Percentiles rank a stretch among this genome's conserved stretches.
These are phyloP conservation scores for Mortierella alpina DNA, from an alignment of 192 early-diverging fungal genomes.

Conservation along the genomic window DNA sequence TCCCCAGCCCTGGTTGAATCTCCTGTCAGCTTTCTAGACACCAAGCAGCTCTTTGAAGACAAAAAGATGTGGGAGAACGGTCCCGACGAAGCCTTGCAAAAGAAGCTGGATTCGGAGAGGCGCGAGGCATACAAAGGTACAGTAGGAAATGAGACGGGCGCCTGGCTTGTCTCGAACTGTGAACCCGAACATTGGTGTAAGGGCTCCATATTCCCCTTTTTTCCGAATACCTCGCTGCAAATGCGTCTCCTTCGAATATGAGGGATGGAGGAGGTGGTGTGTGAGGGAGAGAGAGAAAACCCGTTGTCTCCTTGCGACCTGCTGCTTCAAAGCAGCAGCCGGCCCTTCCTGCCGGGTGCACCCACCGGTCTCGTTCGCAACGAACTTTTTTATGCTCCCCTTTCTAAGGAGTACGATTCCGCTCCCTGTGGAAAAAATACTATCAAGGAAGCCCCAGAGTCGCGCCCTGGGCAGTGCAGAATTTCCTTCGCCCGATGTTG, in stretches of 20 bases:
- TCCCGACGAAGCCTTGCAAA: constrained; percentile 45
- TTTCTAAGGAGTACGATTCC: background rate
- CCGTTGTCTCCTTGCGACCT: too few relatives aligned
- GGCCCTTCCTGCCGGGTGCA: too few relatives aligned
- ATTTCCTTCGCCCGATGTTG: too few relatives aligned
- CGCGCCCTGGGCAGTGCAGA: too few relatives aligned
- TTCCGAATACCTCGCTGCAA: too few relatives aligned
- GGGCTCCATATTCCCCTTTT: too few relatives aligned
- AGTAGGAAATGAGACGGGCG: background rate
- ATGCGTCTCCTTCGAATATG: too few relatives aligned
- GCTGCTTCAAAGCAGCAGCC: too few relatives aligned
- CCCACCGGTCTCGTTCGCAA: too few relatives aligned
- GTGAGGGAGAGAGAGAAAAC: too few relatives aligned
- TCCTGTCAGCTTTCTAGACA: constrained; percentile 34
- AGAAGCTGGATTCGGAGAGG: constrained; percentile 33
- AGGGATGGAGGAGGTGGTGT: too few relatives aligned
- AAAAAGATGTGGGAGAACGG: constrained; percentile 48
- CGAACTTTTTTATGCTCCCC: too few relatives aligned
- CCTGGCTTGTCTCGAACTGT: background rate
- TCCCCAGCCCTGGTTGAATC: constrained; percentile 39
- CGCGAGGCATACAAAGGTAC: constrained; percentile 39
- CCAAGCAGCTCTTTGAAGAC: constrained; percentile 25
- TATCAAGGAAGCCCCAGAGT: background rate
- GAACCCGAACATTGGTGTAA: background rate
- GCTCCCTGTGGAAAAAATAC: background rate